phyloP scores from a whole-genome alignment of 2,329 filamentous ascomycete species.

The Eutypa lata region DNA sequence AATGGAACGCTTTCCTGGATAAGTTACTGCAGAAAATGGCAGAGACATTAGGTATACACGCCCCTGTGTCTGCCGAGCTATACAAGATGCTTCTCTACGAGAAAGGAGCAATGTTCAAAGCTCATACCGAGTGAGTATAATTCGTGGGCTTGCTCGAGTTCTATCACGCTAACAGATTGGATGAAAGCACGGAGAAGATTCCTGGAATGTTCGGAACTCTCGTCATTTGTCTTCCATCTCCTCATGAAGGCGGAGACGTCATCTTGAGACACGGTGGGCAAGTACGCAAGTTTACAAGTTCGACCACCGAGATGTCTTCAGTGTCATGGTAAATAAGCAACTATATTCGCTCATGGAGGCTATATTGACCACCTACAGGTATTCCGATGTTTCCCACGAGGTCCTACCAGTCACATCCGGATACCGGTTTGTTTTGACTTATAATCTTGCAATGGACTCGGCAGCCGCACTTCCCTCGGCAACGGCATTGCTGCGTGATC shows the following conservation, averaged over 20 bases:
- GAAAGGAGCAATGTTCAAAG: constrained; percentile 39
- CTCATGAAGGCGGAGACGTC: constrained; percentile 39
- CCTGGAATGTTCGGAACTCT: constrained; percentile 42
- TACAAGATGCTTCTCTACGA: constrained; percentile 42
- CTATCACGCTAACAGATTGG: not conserved
- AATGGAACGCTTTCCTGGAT: constrained; percentile 8
- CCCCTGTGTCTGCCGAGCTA: constrained; percentile 13
- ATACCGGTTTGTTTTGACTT: constrained; percentile 43
- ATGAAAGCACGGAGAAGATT: constrained; percentile 36
- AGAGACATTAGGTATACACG: not conserved
- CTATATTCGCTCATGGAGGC: not conserved
- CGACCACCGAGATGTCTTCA: constrained; percentile 14
- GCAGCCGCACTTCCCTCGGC: constrained; percentile 17
- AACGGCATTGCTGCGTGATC: constrained; percentile 3
- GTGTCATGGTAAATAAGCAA: constrained; percentile 19
- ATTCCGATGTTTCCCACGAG: constrained; percentile 46
- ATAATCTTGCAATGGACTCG: constrained; percentile 36
- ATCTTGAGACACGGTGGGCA: constrained; percentile 28
- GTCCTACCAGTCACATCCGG: constrained; percentile 37
- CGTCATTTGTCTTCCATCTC: constrained; percentile 38
- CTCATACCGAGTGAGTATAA: constrained; percentile 32
- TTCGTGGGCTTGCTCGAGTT: not conserved
- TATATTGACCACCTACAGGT: constrained; percentile 27
- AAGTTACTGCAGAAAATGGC: not conserved
- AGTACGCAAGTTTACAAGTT: constrained; percentile 28